Base-by-base conservation (phyloP, 441 rosid genomes). In the Bruguiera hainesii region DNA sequence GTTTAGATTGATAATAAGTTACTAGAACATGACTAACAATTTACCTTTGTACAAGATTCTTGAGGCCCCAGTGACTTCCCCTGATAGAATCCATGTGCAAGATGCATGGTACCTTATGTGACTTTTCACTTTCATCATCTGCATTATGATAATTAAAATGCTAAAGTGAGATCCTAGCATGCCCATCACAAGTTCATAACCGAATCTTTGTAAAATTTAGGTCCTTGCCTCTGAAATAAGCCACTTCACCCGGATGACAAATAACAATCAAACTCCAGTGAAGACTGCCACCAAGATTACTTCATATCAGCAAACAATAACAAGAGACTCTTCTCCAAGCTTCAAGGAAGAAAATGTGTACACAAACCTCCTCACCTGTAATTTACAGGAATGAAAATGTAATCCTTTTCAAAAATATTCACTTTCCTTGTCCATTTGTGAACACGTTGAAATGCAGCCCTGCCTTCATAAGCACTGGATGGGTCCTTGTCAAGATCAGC, bases 251-350 rank as follows among this genome's bases (percentile, higher is more conserved):
- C 4, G 87, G 96, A 81, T 89, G 88, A 65, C 98, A 91, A 63
- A 91, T 82, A 64, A 91, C 83, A 66, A 91, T 82, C 76, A 91
- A 79, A 86, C 98, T 91, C 98, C 98, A 91, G 67, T 91, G 96
- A 53, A 85, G 77, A 69, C 98, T 91, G 93, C 65, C 71, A 80
- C 5, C 11, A 73, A 79, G 67, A 69, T 70, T 29, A 33, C 28
- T 63, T 74, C 51, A 55, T 46, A 39, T 71, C 56, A 71, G 66
- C 58, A 71, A 46, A 52, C 20, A 56, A 55, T 18, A 58, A 48
- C 37, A 57, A 30, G 20, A 25, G 60, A 76, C 53, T 46, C 16
- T 30, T 63, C 62, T 11, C 26, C 31, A 29, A 53, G 5, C 31
- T 28, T 29, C 42, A 4, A 1, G n/a, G 58, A 33, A 65, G 64